Percentiles rank a stretch among this genome's conserved stretches.
Conservation (phyloP, 2,329 filamentous ascomycete species). For the Fusarium sp. region DNA sequence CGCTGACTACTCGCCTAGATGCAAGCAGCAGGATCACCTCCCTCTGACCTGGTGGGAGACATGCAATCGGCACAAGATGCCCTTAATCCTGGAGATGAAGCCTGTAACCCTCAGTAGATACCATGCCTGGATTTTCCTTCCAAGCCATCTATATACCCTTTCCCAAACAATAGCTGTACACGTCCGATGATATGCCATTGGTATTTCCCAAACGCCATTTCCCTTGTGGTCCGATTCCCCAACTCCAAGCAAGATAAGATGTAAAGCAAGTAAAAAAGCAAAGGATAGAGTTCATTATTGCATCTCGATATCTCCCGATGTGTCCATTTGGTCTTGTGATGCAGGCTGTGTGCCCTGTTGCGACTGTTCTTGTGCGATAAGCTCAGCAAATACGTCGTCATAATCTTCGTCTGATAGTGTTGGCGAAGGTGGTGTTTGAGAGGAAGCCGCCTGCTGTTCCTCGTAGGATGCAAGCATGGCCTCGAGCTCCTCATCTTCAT, state of each 20-base stretch:
- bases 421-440: slow-evolving; percentile 53
- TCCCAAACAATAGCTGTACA: slow-evolving; percentile 46
- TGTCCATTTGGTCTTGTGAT: slow-evolving; percentile 63
- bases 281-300: slow-evolving; percentile 12
- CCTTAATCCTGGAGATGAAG: slow-evolving; percentile 72
- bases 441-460: slow-evolving; percentile 44
- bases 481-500: slow-evolving; percentile 73
- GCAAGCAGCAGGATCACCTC: slow-evolving; percentile 94
- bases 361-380: slow-evolving; percentile 53
- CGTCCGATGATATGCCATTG: slow-evolving; percentile 35
- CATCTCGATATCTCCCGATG: slow-evolving; percentile 55
- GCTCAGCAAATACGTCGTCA: slow-evolving; percentile 70
- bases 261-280: slow-evolving; percentile 14
- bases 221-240: slow-evolving; percentile 30
- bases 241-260: slow-evolving; percentile 41
- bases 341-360: slow-evolving; percentile 29
- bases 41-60: slow-evolving; percentile 90
- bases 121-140: slow-evolving; percentile 40
- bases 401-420: slow-evolving; percentile 71
- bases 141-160: slow-evolving; percentile 50
- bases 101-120: slow-evolving; percentile 73
- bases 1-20: slow-evolving; percentile 72
- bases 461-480: slow-evolving; percentile 68
- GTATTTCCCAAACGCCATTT: slow-evolving; percentile 45
- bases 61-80: slow-evolving; percentile 86